A percentile compares a stretch with the other conserved stretches of the same genome.
Conservation (phyloP, 2,329 filamentous ascomycete species). For the Graphium sp. region DNA sequence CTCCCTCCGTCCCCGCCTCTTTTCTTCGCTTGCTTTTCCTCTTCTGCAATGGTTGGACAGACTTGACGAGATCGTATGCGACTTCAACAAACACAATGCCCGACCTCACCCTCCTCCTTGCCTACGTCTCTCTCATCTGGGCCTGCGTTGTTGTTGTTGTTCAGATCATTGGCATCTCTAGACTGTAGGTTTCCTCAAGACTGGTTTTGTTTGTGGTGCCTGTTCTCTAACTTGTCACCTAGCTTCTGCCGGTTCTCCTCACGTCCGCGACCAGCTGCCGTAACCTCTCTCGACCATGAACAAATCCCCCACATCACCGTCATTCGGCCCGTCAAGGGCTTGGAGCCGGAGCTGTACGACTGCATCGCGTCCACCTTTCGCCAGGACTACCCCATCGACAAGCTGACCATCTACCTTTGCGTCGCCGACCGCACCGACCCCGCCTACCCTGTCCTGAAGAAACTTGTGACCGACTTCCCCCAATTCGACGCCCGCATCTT, state of each 20-base stretch:
- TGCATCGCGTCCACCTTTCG: constrained; percentile 76
- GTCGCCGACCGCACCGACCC: constrained; percentile 60
- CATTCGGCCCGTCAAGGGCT: constrained; percentile 82
- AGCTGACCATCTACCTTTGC: constrained; percentile 69
- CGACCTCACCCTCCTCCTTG: constrained; percentile 8
- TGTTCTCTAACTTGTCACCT: not conserved
- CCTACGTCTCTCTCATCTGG: constrained; percentile 34
- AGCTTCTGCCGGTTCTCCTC: constrained; percentile 37
- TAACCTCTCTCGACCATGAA: constrained; percentile 28
- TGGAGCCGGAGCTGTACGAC: constrained; percentile 81
- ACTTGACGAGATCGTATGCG: constrained; percentile 15
- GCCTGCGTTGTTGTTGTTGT: constrained; percentile 32
- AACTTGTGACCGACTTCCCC: constrained; percentile 58
- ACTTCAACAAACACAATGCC: constrained; percentile 2
- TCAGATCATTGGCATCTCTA: constrained; percentile 35
- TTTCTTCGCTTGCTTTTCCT: no score
- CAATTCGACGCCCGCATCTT: constrained; percentile 54
- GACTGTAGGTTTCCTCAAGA: constrained; percentile 26
- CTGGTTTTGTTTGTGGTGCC: not conserved
- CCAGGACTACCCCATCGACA: constrained; percentile 63
- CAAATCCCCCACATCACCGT: constrained; percentile 71
- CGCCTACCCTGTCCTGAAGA: constrained; percentile 56
- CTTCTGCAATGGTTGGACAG: no score
- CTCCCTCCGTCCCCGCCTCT: no score
- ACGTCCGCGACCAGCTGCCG: constrained; percentile 28